Evolutionary conservation across 1,139 yeast genomes (phyloP).

Genomic region (Hyphopichia fennica): DNA sequence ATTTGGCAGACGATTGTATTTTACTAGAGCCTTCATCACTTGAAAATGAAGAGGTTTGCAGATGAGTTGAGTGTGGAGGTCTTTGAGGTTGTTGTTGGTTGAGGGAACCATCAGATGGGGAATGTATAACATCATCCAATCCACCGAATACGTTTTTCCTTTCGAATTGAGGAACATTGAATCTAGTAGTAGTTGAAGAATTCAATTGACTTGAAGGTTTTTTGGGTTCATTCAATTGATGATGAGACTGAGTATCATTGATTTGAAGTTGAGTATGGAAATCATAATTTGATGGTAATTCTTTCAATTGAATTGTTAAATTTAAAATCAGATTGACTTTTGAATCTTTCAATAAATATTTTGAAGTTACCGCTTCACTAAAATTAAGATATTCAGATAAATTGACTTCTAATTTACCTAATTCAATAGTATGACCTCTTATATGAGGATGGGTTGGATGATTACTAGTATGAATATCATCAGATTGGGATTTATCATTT

Average conservation of each 20-base stretch:
- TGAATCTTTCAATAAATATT: conserved; percentile 72
- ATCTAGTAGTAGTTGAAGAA: conserved; percentile 10
- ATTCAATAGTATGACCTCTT: conserved; percentile 26
- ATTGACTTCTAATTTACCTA: conserved; percentile 71
- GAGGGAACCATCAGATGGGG: not conserved
- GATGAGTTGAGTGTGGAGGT: not conserved
- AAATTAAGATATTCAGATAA: conserved; percentile 70
- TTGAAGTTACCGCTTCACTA: conserved; percentile 51
- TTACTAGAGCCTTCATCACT: conserved; percentile 1
- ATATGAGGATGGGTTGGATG: conserved; percentile 4
- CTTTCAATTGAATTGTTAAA: conserved; percentile 37
- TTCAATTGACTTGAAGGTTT: not conserved
- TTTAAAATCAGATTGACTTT: conserved; percentile 79
- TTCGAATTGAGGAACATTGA: conserved; percentile 41
- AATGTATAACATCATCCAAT: conserved; percentile 31
- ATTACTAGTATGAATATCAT: not conserved
- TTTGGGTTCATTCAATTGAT: not conserved
- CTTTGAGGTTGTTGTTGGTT: not conserved
- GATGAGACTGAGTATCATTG: conserved; percentile 20
- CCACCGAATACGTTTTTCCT: conserved; percentile 41
- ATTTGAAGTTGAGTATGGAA: conserved; percentile 44
- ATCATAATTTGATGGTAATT: conserved; percentile 43
- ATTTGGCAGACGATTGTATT: not conserved
- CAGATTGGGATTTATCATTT: conserved; percentile 21
- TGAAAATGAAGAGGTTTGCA: conserved; percentile 3